phyloP scores from a whole-genome alignment of 306 rosid species.

The Biancaea sappan region DNA sequence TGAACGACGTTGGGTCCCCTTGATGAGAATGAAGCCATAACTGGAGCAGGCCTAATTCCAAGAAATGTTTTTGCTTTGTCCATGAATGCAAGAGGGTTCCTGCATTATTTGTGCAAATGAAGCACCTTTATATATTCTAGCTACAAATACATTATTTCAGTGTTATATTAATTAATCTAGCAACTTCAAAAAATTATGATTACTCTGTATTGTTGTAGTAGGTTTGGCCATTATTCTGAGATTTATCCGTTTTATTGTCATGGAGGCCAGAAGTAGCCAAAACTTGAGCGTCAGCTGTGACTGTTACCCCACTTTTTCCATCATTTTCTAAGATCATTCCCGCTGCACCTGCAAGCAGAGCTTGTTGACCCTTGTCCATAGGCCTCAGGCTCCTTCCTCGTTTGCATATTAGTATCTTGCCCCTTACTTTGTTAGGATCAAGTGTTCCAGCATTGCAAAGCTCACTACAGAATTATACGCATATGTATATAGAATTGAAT shows the following conservation, averaged over 20 bases:
- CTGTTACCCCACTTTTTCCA: constrained; percentile 20
- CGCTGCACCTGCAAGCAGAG: constrained; percentile 49
- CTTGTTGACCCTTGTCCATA: constrained; percentile 33
- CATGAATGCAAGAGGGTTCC: constrained; percentile 44
- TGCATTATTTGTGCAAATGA: neutral
- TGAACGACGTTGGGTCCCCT: constrained; percentile 57
- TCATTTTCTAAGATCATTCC: constrained; percentile 50
- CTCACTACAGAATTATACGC: constrained; percentile 37
- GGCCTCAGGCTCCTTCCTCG: constrained; percentile 38
- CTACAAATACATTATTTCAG: too few relatives aligned
- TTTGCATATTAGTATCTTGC: constrained; percentile 50
- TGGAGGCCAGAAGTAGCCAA: constrained; percentile 38
- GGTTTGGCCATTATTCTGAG: too few relatives aligned
- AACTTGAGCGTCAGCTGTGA: constrained; percentile 45
- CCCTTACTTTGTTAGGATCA: constrained; percentile 53
- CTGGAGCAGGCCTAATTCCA: constrained; percentile 51
- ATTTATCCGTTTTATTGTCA: too few relatives aligned
- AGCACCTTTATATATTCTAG: too few relatives aligned
- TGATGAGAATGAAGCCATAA: constrained; percentile 63
- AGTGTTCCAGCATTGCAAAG: constrained; percentile 44
- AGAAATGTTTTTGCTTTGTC: constrained; percentile 37
- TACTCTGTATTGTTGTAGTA: too few relatives aligned
- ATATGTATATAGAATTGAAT: too few relatives aligned
- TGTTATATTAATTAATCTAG: too few relatives aligned
- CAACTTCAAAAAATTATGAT: too few relatives aligned